Percentiles rank a stretch among this genome's conserved stretches.
phyloP scores from a whole-genome alignment of 495 filamentous ascomycete genomes.

The Darksidea phi region DNA sequence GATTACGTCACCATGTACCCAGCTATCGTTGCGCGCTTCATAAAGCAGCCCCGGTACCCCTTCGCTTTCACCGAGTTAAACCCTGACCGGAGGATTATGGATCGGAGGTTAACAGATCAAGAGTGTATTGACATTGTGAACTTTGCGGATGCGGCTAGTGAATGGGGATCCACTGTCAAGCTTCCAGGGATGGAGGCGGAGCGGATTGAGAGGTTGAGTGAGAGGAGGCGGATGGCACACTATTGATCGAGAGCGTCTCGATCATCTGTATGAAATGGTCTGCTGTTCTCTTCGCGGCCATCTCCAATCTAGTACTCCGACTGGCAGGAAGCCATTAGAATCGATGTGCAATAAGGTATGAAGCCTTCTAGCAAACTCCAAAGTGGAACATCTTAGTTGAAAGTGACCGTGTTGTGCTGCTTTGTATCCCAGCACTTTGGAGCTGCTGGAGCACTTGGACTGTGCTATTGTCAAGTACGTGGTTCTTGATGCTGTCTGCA shows the following conservation, averaged over 20 bases:
- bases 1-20: neutral
- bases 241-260: neutral
- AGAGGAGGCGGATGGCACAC: neutral
- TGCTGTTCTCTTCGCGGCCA: no score
- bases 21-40: neutral
- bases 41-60: neutral
- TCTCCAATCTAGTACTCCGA: no score
- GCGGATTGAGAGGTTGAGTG: neutral
- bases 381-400: no score
- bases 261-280: no score
- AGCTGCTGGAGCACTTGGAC: no score
- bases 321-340: no score
- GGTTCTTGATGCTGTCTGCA: no score
- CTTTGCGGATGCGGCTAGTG: neutral
- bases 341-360: no score
- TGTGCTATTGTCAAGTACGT: no score
- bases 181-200: neutral
- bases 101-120: neutral
- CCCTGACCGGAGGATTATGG: neutral
- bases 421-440: no score
- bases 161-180: neutral
- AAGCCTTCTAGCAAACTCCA: no score
- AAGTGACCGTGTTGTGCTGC: no score
- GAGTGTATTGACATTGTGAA: neutral
- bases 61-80: neutral